Evolutionary conservation across 2,329 filamentous ascomycete species (phyloP), one percentile per base, ranked within the genome.

Genomic region (Stagonosporopsis chrysanthemi): DNA sequence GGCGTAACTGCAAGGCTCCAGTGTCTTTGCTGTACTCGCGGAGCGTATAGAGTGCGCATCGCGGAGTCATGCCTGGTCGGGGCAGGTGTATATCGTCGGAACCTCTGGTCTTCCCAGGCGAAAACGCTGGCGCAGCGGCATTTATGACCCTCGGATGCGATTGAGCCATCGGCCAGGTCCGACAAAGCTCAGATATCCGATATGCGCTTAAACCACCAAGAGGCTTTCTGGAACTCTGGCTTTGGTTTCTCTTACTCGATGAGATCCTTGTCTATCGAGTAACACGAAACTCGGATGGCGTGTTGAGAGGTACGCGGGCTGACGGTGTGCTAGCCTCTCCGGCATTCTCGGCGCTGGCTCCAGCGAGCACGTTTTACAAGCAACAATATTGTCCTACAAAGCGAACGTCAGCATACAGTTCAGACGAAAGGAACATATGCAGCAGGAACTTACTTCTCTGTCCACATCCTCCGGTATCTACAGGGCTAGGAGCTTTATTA

Each of bases 171-270:
- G 72, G 69, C 49, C 59, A 62, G 45, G 61, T 70, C 71, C 71
- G 70, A 67, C 14, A 40, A 39, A n/a, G 24, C 50, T 58, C 56
- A 61, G 24, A 14, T 28, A 44, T 49, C 46, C 53, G 39, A 35
- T 42, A 56, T 35, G 50, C 49, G 49, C 61, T 58, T 67, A 62
- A 59, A 45, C 38, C 42, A 42, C 42, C 46, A 58, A 56, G 56
- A 48, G 53, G 56, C 61, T 47, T 50, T 56, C 24, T 23, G 33
- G 48, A 44, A 39, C 12, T 15, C 48, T 57, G 38, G 38, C 39
- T 43, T n/a, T 55, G 45, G 58, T 68, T 71, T 69, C 61, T 60
- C 57, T 74, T 67, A 73, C 70, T 74, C 71, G 70, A 75, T 73
- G 43, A 46, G 39, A 67, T 56, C 46, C 7, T 41, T 62, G 64